Percentiles rank a stretch among this genome's conserved stretches.
Evolutionary conservation across 2,329 filamentous ascomycete species (phyloP).

Genomic region (Scopulariopsis brevicaulis): DNA sequence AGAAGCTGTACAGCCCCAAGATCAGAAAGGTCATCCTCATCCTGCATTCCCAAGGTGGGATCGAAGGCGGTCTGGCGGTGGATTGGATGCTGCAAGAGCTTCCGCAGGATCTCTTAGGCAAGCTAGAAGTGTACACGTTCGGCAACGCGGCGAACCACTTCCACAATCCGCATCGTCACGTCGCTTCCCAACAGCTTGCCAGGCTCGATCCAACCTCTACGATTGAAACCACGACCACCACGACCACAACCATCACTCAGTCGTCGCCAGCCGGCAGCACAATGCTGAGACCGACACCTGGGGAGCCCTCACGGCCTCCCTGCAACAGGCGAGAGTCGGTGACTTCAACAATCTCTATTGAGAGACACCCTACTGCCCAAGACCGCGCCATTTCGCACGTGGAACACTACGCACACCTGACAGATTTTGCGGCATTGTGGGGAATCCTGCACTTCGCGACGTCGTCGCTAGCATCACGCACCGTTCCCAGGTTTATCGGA

Average conservation of each 20-base stretch:
- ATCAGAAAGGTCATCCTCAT: slow-evolving; percentile 63
- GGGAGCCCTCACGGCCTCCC: not conserved
- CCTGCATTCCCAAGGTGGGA: slow-evolving; percentile 67
- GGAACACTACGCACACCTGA: slow-evolving; percentile 68
- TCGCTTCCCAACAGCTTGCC: slow-evolving; percentile 24
- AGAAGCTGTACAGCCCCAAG: slow-evolving; percentile 46
- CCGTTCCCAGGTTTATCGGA: slow-evolving; percentile 49
- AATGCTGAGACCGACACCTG: not conserved
- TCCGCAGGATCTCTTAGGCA: slow-evolving; percentile 50
- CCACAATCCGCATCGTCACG: slow-evolving; percentile 57
- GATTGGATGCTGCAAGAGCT: slow-evolving; percentile 70
- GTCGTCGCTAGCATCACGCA: slow-evolving; percentile 19
- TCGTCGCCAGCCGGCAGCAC: not conserved
- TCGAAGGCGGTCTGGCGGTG: slow-evolving; percentile 60
- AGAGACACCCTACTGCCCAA: slow-evolving; percentile 23
- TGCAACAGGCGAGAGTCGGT: slow-evolving; percentile 11
- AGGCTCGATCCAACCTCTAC: slow-evolving; percentile 16
- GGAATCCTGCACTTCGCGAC: slow-evolving; percentile 58
- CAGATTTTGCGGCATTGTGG: slow-evolving; percentile 64
- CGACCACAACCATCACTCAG: slow-evolving; percentile 19
- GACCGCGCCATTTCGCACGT: slow-evolving; percentile 54
- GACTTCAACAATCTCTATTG: slow-evolving; percentile 17
- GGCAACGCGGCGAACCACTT: slow-evolving; percentile 72
- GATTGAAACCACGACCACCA: slow-evolving; percentile 18
- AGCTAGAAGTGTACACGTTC: slow-evolving; percentile 70